Evolutionary conservation across 2,329 filamentous ascomycete species (phyloP), one percentile per base, ranked within the genome.

Genomic region (Lanzia echinophila): DNA sequence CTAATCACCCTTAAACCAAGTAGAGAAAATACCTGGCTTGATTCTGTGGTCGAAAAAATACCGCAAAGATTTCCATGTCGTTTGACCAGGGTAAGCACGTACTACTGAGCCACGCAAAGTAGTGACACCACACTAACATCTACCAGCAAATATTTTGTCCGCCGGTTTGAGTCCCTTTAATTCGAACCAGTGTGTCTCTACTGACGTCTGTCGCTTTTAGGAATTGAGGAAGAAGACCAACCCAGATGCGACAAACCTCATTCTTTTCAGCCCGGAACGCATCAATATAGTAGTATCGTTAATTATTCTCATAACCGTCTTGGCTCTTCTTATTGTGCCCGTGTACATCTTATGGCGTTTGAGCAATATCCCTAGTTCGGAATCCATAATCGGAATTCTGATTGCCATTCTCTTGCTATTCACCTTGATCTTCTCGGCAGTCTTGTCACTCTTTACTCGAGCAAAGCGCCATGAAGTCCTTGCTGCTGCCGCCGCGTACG

Each of bases 21-120:
- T 0, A 50, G 70, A 38, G 70, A 73, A 42, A 63, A 68, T 54
- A 68, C 70, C 3, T 73, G 69, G 69, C 64, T 74, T 1, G 71
- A 73, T 53, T 57, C 56, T 6, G 38, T 51, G 0, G 61, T 73
- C 6, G 70, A 72, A 48, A 57, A 47, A 2, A 39, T 63, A 10
- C 44, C 67, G 13, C 55, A 59, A 17, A 52, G 39, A 3, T 53
- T 56, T 13, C 33, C 50, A 15, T 54, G 58, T 39, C 48, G 24
- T 20, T 22, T 61, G 8, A 55, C 61, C 3, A 34, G 54, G 19
- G 55, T 60, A 46, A 42, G 52, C 13, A 3, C 8, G 36, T 34
- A 31, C 24, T 28, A 17, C 45, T 47, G n/a, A n/a, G n/a, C n/a
- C n/a, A n/a, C n/a, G n/a, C n/a, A n/a, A n/a, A n/a, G n/a, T n/a